Evolutionary conservation across 2,329 filamentous ascomycete species (phyloP), one percentile per base, ranked within the genome.

Genomic region (Elsinoe perseae): DNA sequence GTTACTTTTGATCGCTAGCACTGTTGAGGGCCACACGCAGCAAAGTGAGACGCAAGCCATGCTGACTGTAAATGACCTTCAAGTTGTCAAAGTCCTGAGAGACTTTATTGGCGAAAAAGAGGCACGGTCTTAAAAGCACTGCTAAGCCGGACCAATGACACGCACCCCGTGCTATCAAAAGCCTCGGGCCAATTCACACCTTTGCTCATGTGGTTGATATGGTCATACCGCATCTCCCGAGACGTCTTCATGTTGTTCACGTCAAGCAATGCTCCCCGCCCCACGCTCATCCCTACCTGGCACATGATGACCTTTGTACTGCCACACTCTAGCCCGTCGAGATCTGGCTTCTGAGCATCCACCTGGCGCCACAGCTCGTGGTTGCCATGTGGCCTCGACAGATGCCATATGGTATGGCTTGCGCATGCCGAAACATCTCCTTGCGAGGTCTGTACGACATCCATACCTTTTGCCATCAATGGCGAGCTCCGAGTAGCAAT

Each of bases 381-480:
- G 48, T 23, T 32, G 48, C 48, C 48, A 52, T 52, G 48, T 52
- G 48, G 48, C 27, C 44, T 32, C 48, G 48, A 52, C 48, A 52
- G 48, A 32, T 52, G 48, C 48, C 48, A 36, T 52, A 52, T 38
- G 48, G 28, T 38, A 20, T 52, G 48, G 48, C 48, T 34, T 52
- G 48, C 21, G 28, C 28, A 38, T 38, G 21, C 40, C 40, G 40
- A 44, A 44, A 9, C 20, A 44, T 25, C 40, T n/a, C 40, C 40
- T 23, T 44, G 12, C 20, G 40, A 44, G 40, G 18, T 25, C 44
- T 32, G 44, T 50, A 50, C 44, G 44, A 50, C 25, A 50, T 23
- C 9, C 16, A 18, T 27, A 8, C 28, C 18, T 5, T 34, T 50
- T 7, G 10, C 28, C 44, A 18, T 50, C 44, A 18, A 18, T 52